A percentile compares a stretch with the other conserved stretches of the same genome.
Conservation (phyloP, 371 early-diverging fungal genomes). For the Circinella umbellata region DNA sequence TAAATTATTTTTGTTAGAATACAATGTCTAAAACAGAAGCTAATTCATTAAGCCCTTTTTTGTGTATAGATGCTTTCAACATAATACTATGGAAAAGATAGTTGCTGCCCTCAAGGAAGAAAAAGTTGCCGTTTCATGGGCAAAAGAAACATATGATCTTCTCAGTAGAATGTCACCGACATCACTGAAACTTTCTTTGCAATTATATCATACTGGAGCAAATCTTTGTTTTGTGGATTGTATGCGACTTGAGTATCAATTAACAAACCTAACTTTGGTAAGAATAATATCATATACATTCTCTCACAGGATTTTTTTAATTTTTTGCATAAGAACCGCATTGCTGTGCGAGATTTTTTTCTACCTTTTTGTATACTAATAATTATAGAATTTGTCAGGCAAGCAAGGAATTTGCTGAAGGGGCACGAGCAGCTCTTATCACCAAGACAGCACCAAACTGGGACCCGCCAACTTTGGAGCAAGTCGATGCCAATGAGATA, state of each 20-base stretch:
- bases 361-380: no score
- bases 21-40: no score
- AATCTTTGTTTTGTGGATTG: conserved; percentile 74
- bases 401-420: conserved; percentile 77
- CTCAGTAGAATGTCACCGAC: conserved; percentile 82
- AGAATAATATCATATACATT: neutral
- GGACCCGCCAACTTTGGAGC: conserved; percentile 65
- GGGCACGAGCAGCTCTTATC: conserved; percentile 76
- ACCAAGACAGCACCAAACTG: conserved; percentile 63
- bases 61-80: conserved; percentile 9
- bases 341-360: no score
- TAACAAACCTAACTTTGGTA: neutral
- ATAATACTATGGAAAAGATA: conserved; percentile 13
- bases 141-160: conserved; percentile 65
- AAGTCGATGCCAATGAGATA: conserved; percentile 43
- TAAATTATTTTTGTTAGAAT: no score
- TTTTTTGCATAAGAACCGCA: no score
- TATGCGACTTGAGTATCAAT: conserved; percentile 32
- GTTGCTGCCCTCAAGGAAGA: conserved; percentile 25
- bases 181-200: conserved; percentile 86
- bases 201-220: conserved; percentile 76
- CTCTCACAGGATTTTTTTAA: no score
- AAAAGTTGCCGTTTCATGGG: conserved; percentile 68
- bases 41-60: no score
- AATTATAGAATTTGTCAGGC: neutral